Evolutionary conservation across 345 rosid species (phyloP).

Genomic region (Rhodamnia rubescens): DNA sequence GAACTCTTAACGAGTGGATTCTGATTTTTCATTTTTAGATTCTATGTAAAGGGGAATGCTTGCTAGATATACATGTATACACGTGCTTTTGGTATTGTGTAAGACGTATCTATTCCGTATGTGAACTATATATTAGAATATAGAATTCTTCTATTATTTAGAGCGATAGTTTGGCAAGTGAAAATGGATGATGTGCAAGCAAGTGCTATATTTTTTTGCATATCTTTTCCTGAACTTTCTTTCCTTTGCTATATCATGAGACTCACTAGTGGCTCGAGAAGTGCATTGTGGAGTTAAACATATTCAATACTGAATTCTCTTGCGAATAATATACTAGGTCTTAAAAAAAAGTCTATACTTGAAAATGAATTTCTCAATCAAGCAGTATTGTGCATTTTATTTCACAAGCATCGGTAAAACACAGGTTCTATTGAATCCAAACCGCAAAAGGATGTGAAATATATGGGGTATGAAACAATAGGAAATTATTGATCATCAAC

Average conservation of each 20-base stretch:
- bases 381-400: not conserved
- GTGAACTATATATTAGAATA: not conserved
- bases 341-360: too few species aligned
- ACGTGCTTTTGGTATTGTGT: not conserved
- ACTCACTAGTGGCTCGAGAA: not conserved
- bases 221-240: not conserved
- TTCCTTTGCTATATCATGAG: not conserved
- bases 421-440: not conserved
- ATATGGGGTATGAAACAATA: not conserved
- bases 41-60: constrained; percentile 13
- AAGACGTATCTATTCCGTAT: not conserved
- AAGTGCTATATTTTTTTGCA: not conserved
- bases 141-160: not conserved
- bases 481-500: not conserved
- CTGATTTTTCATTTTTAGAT: constrained; percentile 15
- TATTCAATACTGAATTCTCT: not conserved
- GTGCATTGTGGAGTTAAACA: not conserved
- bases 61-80: not conserved
- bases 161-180: not conserved
- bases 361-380: not conserved
- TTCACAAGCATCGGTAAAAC: not conserved
- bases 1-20: constrained; percentile 1
- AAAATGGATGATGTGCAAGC: not conserved
- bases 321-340: too few species aligned
- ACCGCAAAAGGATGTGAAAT: not conserved